phyloP scores from a whole-genome alignment of 805 yeast genomes.

The Kodamaea kaohsiungensis region DNA sequence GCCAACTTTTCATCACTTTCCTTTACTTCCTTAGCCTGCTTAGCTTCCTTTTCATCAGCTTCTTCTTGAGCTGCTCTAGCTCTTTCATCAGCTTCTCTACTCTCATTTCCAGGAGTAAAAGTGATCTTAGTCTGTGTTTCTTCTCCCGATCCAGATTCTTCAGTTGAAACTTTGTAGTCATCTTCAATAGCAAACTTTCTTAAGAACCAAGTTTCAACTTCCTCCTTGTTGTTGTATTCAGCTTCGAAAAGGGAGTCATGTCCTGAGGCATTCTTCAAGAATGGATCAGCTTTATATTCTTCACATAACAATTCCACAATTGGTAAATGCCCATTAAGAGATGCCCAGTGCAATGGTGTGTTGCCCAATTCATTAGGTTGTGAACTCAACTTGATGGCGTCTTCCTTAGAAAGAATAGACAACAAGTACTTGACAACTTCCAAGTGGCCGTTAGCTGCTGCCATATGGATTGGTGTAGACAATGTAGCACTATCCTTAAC shows the following conservation, averaged over 20 bases:
- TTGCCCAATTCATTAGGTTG: conserved; percentile 76
- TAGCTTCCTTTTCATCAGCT: conserved; percentile 13
- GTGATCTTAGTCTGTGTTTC: conserved; percentile 40
- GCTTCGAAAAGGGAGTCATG: conserved; percentile 92
- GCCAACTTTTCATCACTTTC: background rate
- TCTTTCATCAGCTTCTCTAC: conserved; percentile 42
- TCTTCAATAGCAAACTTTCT: conserved; percentile 69
- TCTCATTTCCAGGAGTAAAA: conserved; percentile 44
- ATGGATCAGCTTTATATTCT: conserved; percentile 77
- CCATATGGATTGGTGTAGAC: conserved; percentile 89
- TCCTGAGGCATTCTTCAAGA: conserved; percentile 66
- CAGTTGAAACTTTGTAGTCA: conserved; percentile 40
- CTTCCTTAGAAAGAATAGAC: conserved; percentile 44
- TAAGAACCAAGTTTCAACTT: conserved; percentile 76
- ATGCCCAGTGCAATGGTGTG: conserved; percentile 96
- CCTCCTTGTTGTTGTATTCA: conserved; percentile 72
- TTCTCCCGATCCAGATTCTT: conserved; percentile 33
- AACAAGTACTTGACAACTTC: conserved; percentile 66
- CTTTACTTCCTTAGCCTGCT: conserved; percentile 2
- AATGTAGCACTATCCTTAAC: conserved; percentile 65
- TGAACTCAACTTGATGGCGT: conserved; percentile 38
- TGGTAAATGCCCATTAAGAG: conserved; percentile 79
- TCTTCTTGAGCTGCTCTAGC: conserved; percentile 44
- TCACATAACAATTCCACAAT: conserved; percentile 72
- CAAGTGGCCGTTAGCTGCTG: conserved; percentile 89